Evolutionary conservation across 2,329 filamentous ascomycete species (phyloP), one percentile per base, ranked within the genome.

Genomic region (Epicoccum sorghinum): DNA sequence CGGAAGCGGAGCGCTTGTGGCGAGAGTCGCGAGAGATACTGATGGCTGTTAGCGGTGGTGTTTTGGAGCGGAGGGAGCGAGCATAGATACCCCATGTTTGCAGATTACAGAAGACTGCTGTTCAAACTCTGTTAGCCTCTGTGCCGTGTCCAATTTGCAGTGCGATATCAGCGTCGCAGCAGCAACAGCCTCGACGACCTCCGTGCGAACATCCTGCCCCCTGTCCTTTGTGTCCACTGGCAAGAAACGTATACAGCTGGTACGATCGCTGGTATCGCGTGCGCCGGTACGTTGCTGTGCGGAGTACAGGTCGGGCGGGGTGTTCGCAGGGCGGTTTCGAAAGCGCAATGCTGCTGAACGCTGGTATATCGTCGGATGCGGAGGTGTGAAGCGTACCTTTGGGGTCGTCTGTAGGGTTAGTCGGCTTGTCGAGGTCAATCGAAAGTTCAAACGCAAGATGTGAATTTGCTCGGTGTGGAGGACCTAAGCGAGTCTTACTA

Each of bases 11-110:
- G 85, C 95, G 93, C 90, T 99, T 99, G 89, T 99, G 95, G 86
- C 95, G 92, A 81, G 92, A 96, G 85, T 98, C 93, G 86, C 95
- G 91, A 83, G 93, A 97, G 86, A 99, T 98, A 99, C 95, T 82
- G 73, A 10, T 38, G 33, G 25, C 12, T 48, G 73, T 81, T 64
- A 81, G 78, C 70, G 43, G 24, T 42, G 62, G 58, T 23, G 30
- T 48, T 40, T 4, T 40, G 24, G 13, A 38, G 37, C 36, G 32
- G 40, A 37, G 37, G 48, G 40, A 35, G 57, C 47, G 52, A 47
- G 52, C 44, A 51, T 66, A 71, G 67, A 74, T 80, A 81, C 79
- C 79, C 79, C 79, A 82, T 82, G 74, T 72, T 80, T 80, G 78
- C 78, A 75, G 67, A 70, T 70, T 72, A 76, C 75, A 79, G 76